Evolutionary conservation across 129 eudicot species (phyloP).

Genomic region (Escallonia rubra): DNA sequence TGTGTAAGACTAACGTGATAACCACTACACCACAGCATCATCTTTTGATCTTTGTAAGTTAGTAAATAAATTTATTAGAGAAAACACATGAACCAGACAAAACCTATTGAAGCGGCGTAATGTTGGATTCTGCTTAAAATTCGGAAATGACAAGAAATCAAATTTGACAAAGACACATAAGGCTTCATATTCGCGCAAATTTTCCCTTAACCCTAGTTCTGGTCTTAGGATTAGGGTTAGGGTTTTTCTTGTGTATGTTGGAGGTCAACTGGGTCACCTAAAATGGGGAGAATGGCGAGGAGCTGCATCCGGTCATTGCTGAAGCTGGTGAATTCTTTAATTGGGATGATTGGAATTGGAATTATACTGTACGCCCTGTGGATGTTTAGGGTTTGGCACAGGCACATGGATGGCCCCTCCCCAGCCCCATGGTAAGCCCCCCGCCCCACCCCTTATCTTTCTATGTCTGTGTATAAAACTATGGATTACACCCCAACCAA

Average conservation of each 20-base stretch:
- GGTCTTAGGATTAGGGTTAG: conserved; percentile 11
- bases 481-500: not conserved
- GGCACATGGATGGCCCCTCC: conserved; percentile 10
- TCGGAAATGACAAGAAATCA: not conserved
- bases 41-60: not conserved
- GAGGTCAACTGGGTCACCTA: not conserved
- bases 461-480: not conserved
- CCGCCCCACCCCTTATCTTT: not conserved
- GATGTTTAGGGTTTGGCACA: conserved; percentile 86
- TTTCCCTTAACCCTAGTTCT: conserved; percentile 21
- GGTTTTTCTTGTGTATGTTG: conserved; percentile 4
- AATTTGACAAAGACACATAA: not conserved
- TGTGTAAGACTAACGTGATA: not conserved
- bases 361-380: conserved; percentile 64
- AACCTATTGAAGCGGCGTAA: no score
- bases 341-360: conserved; percentile 74
- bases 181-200: not conserved
- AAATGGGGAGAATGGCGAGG: conserved; percentile 57
- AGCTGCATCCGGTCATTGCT: conserved; percentile 68
- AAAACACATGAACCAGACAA: not conserved
- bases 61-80: not conserved
- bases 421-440: conserved; percentile 63
- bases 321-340: conserved; percentile 62
- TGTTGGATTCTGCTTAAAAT: no score
- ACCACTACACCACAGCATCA: conserved; percentile 35